Percentiles rank a stretch among this genome's conserved stretches.
Conservation (phyloP, 192 early-diverging fungal species). For the Podila epicladia region DNA sequence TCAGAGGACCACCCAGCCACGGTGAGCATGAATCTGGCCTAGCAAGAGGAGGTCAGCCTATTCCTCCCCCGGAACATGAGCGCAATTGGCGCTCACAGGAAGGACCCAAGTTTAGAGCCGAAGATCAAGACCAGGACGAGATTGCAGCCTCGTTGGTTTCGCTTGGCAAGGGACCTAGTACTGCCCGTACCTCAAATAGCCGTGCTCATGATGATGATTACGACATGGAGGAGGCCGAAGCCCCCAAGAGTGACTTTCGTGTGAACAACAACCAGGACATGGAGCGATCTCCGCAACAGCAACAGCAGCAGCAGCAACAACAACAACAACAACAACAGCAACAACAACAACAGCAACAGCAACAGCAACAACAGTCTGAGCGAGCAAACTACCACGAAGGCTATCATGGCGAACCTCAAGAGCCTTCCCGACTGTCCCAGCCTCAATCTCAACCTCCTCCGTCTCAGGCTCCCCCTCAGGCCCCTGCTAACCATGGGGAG, state of each 20-base stretch:
- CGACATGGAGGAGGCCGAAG: slow-evolving; percentile 39
- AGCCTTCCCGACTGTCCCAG: not conserved
- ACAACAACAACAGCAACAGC: slow-evolving; percentile 1
- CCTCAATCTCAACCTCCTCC: not conserved
- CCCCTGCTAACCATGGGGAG: not conserved
- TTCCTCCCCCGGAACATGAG: not conserved
- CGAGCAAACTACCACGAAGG: not conserved
- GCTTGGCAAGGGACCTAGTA: slow-evolving; percentile 25
- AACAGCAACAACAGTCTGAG: slow-evolving; percentile 5
- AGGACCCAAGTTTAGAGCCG: slow-evolving; percentile 3
- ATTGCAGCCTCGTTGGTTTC: slow-evolving; percentile 48
- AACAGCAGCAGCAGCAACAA: slow-evolving; percentile 9
- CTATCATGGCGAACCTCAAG: not conserved
- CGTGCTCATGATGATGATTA: slow-evolving; percentile 44
- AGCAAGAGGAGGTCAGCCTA: not conserved
- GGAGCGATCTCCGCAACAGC: not conserved
- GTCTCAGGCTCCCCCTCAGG: not conserved
- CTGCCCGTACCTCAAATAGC: not conserved
- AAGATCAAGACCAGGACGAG: slow-evolving; percentile 43
- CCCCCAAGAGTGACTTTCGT: not conserved
- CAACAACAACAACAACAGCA: slow-evolving; percentile 9
- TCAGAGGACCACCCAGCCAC: not conserved
- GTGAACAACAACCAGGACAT: not conserved
- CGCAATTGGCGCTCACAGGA: slow-evolving; percentile 17
- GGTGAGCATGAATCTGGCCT: not conserved